Conservation (phyloP, 306 rosid genomes). For the Malus orientalis region DNA sequence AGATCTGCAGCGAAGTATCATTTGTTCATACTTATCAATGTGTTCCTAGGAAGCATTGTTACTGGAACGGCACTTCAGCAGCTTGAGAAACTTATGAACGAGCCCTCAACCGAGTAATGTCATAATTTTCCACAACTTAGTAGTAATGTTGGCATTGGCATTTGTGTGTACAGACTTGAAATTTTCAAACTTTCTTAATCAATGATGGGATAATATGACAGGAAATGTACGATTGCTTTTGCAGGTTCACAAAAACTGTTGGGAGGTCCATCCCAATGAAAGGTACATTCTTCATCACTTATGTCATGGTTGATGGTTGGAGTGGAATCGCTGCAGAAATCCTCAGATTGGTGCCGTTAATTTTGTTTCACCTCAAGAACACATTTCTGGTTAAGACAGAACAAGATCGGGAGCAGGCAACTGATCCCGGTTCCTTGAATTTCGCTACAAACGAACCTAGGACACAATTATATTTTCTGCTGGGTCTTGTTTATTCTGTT, state of each 20-base stretch:
- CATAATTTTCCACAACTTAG: not conserved
- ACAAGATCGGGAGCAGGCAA: conserved; percentile 63
- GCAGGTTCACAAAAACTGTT: conserved; percentile 68
- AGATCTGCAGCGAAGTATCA: conserved; percentile 78
- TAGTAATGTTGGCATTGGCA: not conserved
- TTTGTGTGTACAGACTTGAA: not conserved
- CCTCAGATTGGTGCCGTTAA: conserved; percentile 55
- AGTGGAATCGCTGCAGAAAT: conserved; percentile 84
- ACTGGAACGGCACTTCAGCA: conserved; percentile 92
- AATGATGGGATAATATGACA: conserved; percentile 4
- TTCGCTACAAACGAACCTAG: conserved; percentile 78
- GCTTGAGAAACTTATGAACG: conserved; percentile 41
- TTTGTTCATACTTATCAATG: conserved; percentile 68
- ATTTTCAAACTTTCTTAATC: conserved; percentile 1
- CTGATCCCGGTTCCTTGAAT: conserved; percentile 71
- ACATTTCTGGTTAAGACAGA: conserved; percentile 83
- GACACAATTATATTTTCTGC: conserved; percentile 72
- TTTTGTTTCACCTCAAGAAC: conserved; percentile 72
- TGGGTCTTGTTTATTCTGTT: conserved; percentile 81
- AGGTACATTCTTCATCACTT: conserved; percentile 92
- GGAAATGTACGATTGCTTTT: conserved; percentile 19
- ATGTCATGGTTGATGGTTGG: conserved; percentile 93
- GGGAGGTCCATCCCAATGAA: conserved; percentile 89
- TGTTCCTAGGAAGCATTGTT: conserved; percentile 80
- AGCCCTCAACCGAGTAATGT: conserved; percentile 60